Evolutionary conservation across 768 basidiomycete species (phyloP).

Genomic region (Serpula lacrymans): DNA sequence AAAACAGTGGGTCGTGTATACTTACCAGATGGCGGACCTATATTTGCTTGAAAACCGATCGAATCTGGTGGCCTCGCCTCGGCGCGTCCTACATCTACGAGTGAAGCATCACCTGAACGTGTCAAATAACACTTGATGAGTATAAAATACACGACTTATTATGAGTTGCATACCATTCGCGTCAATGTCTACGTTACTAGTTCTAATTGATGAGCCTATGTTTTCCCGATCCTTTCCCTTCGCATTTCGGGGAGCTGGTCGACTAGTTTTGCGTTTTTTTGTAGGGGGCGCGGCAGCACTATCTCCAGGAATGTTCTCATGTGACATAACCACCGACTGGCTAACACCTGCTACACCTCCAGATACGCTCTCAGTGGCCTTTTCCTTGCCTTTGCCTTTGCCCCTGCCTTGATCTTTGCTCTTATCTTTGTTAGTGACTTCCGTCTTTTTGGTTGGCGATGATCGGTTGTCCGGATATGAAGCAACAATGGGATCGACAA

Average conservation of each 20-base stretch:
- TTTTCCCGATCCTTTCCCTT: not conserved
- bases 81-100: no score
- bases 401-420: slow-evolving; percentile 5
- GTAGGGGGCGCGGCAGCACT: slow-evolving; percentile 4
- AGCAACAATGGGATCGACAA: slow-evolving; percentile 28
- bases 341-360: no score
- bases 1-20: no score
- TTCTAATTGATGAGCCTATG: not conserved
- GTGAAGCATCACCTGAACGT: no score
- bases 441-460: not conserved
- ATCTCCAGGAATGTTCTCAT: slow-evolving; percentile 1
- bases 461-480: slow-evolving; percentile 13
- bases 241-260: slow-evolving; percentile 1
- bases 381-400: not conserved
- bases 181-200: no score
- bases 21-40: no score
- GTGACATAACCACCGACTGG: not conserved
- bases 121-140: no score
- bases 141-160: no score
- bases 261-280: slow-evolving; percentile 10
- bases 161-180: no score
- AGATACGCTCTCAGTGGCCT: not conserved
- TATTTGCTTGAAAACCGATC: no score
- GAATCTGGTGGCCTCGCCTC: no score
- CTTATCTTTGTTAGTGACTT: slow-evolving; percentile 8